phyloP scores from a whole-genome alignment of 176 grass and related monocot species.

The Musa schizocarpa region DNA sequence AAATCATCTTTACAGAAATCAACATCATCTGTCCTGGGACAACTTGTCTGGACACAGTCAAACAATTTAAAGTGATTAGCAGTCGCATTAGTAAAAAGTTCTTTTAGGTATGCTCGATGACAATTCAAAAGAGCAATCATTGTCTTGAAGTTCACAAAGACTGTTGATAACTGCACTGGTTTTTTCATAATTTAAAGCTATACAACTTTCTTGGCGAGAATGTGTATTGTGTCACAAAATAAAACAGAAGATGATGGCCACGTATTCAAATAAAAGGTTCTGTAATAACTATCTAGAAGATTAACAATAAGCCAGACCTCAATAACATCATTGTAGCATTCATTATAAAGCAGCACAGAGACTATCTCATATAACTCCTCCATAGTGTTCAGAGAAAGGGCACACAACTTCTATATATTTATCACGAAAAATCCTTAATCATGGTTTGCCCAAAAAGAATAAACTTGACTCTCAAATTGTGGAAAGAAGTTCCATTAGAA shows the following conservation, averaged over 20 bases:
- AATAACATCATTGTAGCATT: neutral
- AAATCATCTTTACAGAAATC: slow-evolving; percentile 61
- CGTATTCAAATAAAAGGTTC: neutral
- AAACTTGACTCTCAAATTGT: neutral
- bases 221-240: neutral
- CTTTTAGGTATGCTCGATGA: neutral
- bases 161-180: neutral
- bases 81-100: neutral
- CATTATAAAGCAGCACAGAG: neutral
- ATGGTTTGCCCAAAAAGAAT: neutral
- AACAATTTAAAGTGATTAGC: neutral
- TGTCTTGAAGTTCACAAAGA: neutral
- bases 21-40: slow-evolving; percentile 34
- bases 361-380: too few species aligned
- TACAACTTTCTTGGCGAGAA: neutral
- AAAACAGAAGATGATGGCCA: neutral
- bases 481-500: neutral
- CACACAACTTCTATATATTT: neutral
- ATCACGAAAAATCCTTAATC: neutral
- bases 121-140: neutral
- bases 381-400: neutral
- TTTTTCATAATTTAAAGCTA: neutral
- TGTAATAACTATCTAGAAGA: neutral
- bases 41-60: slow-evolving; percentile 37
- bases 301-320: neutral